Base-by-base conservation (phyloP, 306 rosid genomes). In the Malus orientalis region DNA sequence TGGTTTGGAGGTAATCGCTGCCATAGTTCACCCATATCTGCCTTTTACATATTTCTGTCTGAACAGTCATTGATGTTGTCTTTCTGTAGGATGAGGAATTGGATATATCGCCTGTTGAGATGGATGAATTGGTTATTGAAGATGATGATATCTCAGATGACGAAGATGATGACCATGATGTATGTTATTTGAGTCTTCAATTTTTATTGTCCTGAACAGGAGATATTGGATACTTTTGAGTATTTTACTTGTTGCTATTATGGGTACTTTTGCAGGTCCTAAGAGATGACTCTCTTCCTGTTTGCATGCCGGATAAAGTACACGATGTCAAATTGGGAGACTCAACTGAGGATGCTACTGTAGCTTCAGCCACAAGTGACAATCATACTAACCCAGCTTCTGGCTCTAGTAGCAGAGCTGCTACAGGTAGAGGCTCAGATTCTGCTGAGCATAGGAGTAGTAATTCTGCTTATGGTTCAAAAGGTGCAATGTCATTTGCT, bases 61-160 rank as follows among this genome's bases (percentile, higher is more conserved):
- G 29, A 27, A 30, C 18, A 1, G 4, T 42, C 33, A 2, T 9
- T 74, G 70, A 71, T 20, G 18, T 7, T 72, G 75, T 67, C 74
- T 74, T 20, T 60, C 76, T 74, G 42, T 71, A 96, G 99, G 99
- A 96, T 71, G 99, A 96, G 76, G 98, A 89, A 79, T 76, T 96
- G 87, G 96, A 92, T 74, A 83, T 88, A 75, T 91, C 99, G 33
- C 95, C 96, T 76, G 93, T 86, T 73, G 98, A 91, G 82, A 91
- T 96, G 80, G 97, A 96, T 36, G 99, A 96, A 1, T 87, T 93
- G 86, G 96, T 96, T 63, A 92, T 96, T 74, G 99, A 92, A 86
- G 98, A 96, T 63, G 98, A 96, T 79, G 99, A 92, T 83, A 92
- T 96, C 74, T 96, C 98, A 9, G 99, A 96, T 59, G 99, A 94